phyloP scores from a whole-genome alignment of 441 rosid species.

The Kokia cookei region DNA sequence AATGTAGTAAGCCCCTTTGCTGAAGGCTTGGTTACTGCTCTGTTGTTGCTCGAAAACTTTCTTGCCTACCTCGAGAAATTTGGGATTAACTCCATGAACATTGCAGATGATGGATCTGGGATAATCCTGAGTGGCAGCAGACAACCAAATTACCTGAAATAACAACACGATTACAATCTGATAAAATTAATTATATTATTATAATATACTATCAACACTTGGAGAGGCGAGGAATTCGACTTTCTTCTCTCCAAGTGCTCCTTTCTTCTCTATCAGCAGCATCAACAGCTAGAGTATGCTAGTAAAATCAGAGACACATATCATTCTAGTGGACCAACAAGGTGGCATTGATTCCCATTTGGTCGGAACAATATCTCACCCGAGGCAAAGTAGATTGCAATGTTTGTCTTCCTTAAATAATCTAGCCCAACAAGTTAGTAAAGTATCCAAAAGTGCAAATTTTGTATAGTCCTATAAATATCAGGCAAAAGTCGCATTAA shows the following conservation, averaged over 20 bases:
- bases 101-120: constrained; percentile 70
- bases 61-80: constrained; percentile 80
- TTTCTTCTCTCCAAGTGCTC: not conserved
- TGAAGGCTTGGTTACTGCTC: constrained; percentile 45
- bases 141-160: constrained; percentile 81
- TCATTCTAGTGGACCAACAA: not conserved
- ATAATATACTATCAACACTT: not conserved
- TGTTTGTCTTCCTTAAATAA: not conserved
- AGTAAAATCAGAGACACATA: constrained; percentile 3
- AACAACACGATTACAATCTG: constrained; percentile 4
- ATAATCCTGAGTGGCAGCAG: constrained; percentile 92
- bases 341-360: not conserved
- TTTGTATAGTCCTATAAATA: not conserved
- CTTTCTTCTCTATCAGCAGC: not conserved
- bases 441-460: not conserved
- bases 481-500: not conserved
- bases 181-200: not conserved
- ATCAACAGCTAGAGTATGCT: not conserved
- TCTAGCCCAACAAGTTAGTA: not conserved
- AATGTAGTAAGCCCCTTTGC: constrained; percentile 73
- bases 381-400: not conserved
- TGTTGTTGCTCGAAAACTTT: constrained; percentile 54
- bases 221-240: not conserved
- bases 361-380: not conserved
- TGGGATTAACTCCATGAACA: constrained; percentile 93